These are phyloP conservation scores for Phialophora macrospora DNA, from an alignment of 2,329 filamentous ascomycete species.

Conservation along the genomic window DNA sequence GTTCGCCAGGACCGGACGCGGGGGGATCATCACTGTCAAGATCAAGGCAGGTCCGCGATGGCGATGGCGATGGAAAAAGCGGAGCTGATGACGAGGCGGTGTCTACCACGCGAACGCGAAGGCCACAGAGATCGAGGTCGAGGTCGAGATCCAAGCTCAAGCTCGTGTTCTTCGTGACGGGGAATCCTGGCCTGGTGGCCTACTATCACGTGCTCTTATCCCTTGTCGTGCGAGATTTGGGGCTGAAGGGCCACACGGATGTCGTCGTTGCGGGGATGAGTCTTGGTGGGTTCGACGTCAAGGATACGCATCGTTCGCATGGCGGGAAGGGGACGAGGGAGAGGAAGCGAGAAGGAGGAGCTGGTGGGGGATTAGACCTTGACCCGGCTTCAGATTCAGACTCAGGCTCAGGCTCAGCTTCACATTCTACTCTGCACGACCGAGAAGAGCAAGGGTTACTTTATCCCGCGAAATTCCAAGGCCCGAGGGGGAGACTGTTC, in stretches of 20 bases:
- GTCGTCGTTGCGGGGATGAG: constrained; percentile 33
- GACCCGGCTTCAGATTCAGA: neutral
- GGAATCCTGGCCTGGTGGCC: constrained; percentile 56
- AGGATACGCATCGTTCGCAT: neutral
- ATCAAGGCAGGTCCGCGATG: too few species aligned
- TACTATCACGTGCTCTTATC: constrained; percentile 56
- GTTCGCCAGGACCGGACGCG: neutral
- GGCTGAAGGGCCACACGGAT: neutral
- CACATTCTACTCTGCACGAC: constrained; percentile 27
- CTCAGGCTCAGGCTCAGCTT: neutral
- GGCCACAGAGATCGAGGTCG: neutral
- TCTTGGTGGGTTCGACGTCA: constrained; percentile 35
- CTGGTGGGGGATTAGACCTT: too few species aligned
- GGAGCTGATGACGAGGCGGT: too few species aligned
- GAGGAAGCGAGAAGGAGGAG: neutral
- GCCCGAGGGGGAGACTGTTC: constrained; percentile 20
- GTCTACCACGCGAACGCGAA: too few species aligned
- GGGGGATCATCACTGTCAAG: neutral
- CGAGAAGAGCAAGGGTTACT: constrained; percentile 15
- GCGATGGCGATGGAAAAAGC: too few species aligned
- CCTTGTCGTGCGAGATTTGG: constrained; percentile 40
- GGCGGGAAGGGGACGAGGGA: neutral
- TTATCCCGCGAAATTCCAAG: constrained; percentile 13
- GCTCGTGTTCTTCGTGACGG: constrained; percentile 54
- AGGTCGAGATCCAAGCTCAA: neutral